Conservation (phyloP, 805 yeast genomes). For the Tetrapisispora iriomotensis region DNA sequence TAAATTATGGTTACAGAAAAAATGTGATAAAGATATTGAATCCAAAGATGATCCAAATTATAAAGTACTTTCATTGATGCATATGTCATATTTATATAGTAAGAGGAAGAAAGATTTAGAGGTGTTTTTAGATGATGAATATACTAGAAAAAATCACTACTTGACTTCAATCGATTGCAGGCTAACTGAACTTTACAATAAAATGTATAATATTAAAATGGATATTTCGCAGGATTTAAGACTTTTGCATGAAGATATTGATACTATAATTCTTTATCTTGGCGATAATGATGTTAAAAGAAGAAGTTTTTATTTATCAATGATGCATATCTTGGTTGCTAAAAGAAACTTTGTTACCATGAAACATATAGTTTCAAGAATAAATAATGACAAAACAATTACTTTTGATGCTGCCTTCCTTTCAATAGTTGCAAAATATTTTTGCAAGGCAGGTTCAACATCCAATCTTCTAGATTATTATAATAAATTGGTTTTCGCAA, state of each 20-base stretch:
- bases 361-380: slow-evolving; percentile 6
- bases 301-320: slow-evolving; percentile 9
- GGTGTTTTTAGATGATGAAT: slow-evolving; percentile 10
- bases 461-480: slow-evolving; percentile 13
- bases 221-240: not conserved
- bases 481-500: slow-evolving; percentile 1
- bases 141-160: slow-evolving; percentile 12
- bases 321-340: slow-evolving; percentile 11
- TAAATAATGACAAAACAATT: slow-evolving; percentile 10
- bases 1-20: slow-evolving; percentile 17
- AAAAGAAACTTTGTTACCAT: slow-evolving; percentile 10
- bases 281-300: slow-evolving; percentile 3
- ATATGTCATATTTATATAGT: slow-evolving; percentile 11
- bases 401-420: slow-evolving; percentile 11
- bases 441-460: slow-evolving; percentile 15
- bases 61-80: slow-evolving; percentile 14
- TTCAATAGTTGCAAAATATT: slow-evolving; percentile 14
- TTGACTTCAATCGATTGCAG: slow-evolving; percentile 8
- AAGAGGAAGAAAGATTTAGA: slow-evolving; percentile 7
- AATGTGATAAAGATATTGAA: slow-evolving; percentile 2
- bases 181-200: slow-evolving; percentile 12
- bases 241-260: not conserved
- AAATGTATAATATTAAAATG: slow-evolving; percentile 3
- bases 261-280: slow-evolving; percentile 2
- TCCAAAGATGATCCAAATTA: slow-evolving; percentile 7